phyloP scores from a whole-genome alignment of 352 stramenopile genomes.

The Halophytophthora polymorphica region DNA sequence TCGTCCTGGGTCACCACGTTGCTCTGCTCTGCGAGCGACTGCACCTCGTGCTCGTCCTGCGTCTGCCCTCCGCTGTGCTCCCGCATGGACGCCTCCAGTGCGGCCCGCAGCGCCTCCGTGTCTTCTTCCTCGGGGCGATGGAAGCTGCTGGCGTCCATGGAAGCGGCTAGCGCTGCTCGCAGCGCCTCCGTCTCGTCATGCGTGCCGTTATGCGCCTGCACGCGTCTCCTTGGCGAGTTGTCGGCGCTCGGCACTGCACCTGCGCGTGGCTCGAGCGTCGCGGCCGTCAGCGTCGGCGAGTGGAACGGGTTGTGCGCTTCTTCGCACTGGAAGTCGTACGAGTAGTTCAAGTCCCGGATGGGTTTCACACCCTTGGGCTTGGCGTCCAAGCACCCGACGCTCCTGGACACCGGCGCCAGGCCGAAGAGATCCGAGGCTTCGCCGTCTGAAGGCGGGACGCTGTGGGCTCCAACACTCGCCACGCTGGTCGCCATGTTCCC shows the following conservation, averaged over 20 bases:
- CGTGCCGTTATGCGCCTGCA: background rate
- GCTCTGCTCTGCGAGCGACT: background rate
- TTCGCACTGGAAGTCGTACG: slow-evolving; percentile 65
- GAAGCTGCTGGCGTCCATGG: slow-evolving; percentile 6
- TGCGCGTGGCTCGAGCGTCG: background rate
- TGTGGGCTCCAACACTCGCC: slow-evolving; percentile 22
- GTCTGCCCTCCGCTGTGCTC: slow-evolving; percentile 2
- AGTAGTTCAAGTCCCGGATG: slow-evolving; percentile 66
- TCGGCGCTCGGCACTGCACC: background rate
- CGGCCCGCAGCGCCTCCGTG: slow-evolving; percentile 3
- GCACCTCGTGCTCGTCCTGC: no score
- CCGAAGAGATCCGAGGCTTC: slow-evolving; percentile 33
- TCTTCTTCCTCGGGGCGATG: no score
- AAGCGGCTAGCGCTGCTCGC: slow-evolving; percentile 7
- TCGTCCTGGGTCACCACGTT: background rate
- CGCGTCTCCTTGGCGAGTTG: slow-evolving; percentile 2
- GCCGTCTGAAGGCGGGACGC: slow-evolving; percentile 15
- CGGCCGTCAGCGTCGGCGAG: slow-evolving; percentile 2
- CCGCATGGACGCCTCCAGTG: slow-evolving; percentile 8
- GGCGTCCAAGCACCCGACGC: slow-evolving; percentile 18
- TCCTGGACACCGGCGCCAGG: slow-evolving; percentile 21
- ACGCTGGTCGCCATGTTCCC: slow-evolving; percentile 19
- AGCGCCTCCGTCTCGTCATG: slow-evolving; percentile 12
- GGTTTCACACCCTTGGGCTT: slow-evolving; percentile 12
- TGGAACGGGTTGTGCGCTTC: slow-evolving; percentile 55